Percentiles rank a stretch among this genome's conserved stretches.
Conservation (phyloP, 192 early-diverging fungal genomes). For the Coemansia sp. region DNA sequence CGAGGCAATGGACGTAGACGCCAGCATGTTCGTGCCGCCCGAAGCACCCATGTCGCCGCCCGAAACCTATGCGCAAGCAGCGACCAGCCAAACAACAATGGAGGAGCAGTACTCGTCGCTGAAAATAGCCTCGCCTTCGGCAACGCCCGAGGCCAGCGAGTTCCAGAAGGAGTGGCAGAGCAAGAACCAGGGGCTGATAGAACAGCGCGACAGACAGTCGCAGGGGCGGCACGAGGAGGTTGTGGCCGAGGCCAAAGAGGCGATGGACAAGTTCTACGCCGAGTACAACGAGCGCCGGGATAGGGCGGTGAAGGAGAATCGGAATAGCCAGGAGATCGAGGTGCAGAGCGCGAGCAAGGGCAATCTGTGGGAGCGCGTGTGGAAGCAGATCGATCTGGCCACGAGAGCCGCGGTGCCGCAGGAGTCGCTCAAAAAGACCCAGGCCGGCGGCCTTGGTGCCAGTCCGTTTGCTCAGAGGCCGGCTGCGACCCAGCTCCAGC, state of each 20-base stretch:
- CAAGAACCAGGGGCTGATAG: slow-evolving; percentile 58
- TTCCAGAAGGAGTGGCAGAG: slow-evolving; percentile 63
- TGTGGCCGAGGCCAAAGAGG: slow-evolving; percentile 58
- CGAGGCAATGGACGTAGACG: slow-evolving; percentile 7
- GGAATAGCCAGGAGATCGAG: slow-evolving; percentile 52
- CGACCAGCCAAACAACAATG: background rate
- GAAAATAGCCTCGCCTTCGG: background rate
- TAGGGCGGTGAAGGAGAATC: slow-evolving; percentile 62
- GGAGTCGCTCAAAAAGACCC: too few relatives aligned
- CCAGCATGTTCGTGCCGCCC: background rate
- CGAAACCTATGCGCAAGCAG: too few relatives aligned
- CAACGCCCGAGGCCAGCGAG: slow-evolving; percentile 9
- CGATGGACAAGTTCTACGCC: slow-evolving; percentile 75
- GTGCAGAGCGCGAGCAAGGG: slow-evolving; percentile 56
- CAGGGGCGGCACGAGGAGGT: slow-evolving; percentile 57
- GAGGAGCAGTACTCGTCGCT: background rate
- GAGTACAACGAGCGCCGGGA: slow-evolving; percentile 77
- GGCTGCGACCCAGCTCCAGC: too few relatives aligned
- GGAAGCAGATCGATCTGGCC: slow-evolving; percentile 62
- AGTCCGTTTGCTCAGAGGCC: slow-evolving; percentile 41
- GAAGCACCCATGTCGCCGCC: background rate
- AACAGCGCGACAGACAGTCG: slow-evolving; percentile 59
- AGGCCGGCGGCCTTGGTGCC: too few relatives aligned
- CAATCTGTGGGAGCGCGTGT: slow-evolving; percentile 71
- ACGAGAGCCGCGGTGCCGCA: slow-evolving; percentile 25